phyloP scores from a whole-genome alignment of 2,329 filamentous ascomycete species.

The Hymenoscyphus linearis region DNA sequence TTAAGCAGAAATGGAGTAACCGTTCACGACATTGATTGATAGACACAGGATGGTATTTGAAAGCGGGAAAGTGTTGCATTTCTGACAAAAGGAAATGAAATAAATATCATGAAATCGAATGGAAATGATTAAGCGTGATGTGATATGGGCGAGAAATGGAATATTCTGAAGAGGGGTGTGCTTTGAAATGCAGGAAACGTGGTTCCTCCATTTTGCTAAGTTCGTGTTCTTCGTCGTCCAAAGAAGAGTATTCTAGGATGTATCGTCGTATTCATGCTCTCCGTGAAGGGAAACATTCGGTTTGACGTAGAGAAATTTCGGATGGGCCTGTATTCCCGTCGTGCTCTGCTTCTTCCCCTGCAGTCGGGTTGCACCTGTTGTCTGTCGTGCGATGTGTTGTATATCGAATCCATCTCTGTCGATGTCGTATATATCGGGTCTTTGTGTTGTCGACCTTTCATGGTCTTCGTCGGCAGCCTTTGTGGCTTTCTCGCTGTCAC shows the following conservation, averaged over 20 bases:
- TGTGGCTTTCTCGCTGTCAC: neutral
- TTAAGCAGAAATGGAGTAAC: neutral
- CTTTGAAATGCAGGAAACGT: neutral
- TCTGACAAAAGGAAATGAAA: neutral
- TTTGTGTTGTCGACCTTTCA: neutral
- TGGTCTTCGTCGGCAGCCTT: neutral
- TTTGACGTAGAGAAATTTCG: neutral
- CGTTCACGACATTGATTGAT: neutral
- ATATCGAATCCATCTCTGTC: neutral
- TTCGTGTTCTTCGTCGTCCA: neutral
- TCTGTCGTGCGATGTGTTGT: neutral
- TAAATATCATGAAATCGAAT: neutral
- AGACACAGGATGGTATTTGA: neutral
- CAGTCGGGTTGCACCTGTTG: neutral
- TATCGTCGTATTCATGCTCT: neutral
- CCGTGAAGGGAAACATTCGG: neutral
- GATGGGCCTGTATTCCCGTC: neutral
- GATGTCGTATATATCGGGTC: neutral
- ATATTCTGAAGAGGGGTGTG: neutral
- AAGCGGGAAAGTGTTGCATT: neutral
- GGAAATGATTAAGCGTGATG: neutral
- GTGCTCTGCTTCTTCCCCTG: neutral
- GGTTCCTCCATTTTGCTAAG: neutral
- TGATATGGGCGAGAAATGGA: neutral
- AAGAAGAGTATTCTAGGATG: neutral